phyloP scores from a whole-genome alignment of 2,329 filamentous ascomycete genomes.

The Epichloe typhina region DNA sequence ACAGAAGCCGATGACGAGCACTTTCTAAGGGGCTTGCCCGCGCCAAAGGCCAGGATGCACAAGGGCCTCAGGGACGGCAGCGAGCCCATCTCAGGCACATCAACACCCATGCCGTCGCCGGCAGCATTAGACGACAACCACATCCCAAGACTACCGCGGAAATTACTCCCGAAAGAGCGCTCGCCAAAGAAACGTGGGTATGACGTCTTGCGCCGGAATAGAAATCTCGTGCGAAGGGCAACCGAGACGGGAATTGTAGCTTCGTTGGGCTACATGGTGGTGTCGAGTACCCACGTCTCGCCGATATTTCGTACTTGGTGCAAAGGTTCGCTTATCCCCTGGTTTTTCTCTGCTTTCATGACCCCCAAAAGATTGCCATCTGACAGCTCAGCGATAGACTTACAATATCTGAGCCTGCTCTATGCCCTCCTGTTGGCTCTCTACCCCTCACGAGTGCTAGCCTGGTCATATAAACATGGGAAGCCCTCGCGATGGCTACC shows the following conservation, averaged over 20 bases:
- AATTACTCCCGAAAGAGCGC: slow-evolving; percentile 6
- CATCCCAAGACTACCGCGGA: slow-evolving; percentile 11
- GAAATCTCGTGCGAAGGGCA: slow-evolving; percentile 37
- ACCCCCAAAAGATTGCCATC: not conserved
- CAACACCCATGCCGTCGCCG: slow-evolving; percentile 42
- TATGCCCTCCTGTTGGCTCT: slow-evolving; percentile 29
- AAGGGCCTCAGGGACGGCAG: slow-evolving; percentile 62
- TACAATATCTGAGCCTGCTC: slow-evolving; percentile 24
- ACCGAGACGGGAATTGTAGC: slow-evolving; percentile 39
- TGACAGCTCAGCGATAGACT: slow-evolving; percentile 22
- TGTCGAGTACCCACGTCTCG: slow-evolving; percentile 31
- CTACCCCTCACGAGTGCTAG: slow-evolving; percentile 48
- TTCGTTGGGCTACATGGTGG: slow-evolving; percentile 34
- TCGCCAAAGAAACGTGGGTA: slow-evolving; percentile 11
- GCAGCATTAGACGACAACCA: slow-evolving; percentile 30
- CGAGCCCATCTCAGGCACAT: slow-evolving; percentile 38
- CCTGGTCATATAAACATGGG: slow-evolving; percentile 31
- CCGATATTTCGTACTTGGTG: slow-evolving; percentile 33
- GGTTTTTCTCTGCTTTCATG: not conserved
- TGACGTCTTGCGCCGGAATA: slow-evolving; percentile 28
- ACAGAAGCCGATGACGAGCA: slow-evolving; percentile 94
- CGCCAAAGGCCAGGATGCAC: slow-evolving; percentile 56
- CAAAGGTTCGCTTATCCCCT: slow-evolving; percentile 25
- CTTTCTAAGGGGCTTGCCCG: slow-evolving; percentile 71
- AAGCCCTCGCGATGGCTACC: slow-evolving; percentile 25